phyloP scores from a whole-genome alignment of 768 basidiomycete species.

The Phylloporus rhodoxanthus region DNA sequence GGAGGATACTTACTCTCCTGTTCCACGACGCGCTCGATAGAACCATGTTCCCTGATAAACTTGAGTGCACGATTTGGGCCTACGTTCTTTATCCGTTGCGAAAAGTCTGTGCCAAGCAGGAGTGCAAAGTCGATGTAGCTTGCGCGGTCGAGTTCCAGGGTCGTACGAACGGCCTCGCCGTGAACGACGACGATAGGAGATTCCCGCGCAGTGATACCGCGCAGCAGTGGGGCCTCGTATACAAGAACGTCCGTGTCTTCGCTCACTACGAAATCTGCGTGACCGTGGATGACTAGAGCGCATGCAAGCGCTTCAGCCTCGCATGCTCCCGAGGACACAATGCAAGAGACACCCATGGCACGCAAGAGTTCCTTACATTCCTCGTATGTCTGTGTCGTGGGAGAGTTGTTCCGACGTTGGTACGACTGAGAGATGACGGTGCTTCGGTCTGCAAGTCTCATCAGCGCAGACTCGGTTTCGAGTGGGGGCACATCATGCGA shows the following conservation, averaged over 20 bases:
- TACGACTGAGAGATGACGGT: slow-evolving; percentile 58
- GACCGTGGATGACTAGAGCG: slow-evolving; percentile 64
- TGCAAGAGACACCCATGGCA: slow-evolving; percentile 79
- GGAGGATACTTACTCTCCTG: slow-evolving; percentile 48
- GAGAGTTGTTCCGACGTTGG: slow-evolving; percentile 52
- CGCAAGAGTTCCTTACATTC: slow-evolving; percentile 63
- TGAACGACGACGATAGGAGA: slow-evolving; percentile 60
- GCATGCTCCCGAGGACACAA: slow-evolving; percentile 60
- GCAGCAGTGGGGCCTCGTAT: slow-evolving; percentile 77
- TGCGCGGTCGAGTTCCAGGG: slow-evolving; percentile 49
- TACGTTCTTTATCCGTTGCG: slow-evolving; percentile 74
- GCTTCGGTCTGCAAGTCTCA: slow-evolving; percentile 46
- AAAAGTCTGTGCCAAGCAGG: slow-evolving; percentile 87
- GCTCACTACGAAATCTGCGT: slow-evolving; percentile 83
- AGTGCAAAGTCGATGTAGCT: slow-evolving; percentile 80
- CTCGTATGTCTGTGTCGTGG: slow-evolving; percentile 59
- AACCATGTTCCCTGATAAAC: slow-evolving; percentile 63
- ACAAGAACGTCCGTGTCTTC: slow-evolving; percentile 88
- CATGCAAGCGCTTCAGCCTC: slow-evolving; percentile 88
- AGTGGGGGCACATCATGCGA: slow-evolving; percentile 8
- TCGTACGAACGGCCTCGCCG: slow-evolving; percentile 54
- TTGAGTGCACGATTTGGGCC: slow-evolving; percentile 76
- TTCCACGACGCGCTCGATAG: slow-evolving; percentile 66
- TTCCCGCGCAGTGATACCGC: slow-evolving; percentile 60
- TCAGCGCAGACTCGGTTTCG: slow-evolving; percentile 21